Conservation (phyloP, 2,329 filamentous ascomycete species). For the Calonectria multiphialidica region DNA sequence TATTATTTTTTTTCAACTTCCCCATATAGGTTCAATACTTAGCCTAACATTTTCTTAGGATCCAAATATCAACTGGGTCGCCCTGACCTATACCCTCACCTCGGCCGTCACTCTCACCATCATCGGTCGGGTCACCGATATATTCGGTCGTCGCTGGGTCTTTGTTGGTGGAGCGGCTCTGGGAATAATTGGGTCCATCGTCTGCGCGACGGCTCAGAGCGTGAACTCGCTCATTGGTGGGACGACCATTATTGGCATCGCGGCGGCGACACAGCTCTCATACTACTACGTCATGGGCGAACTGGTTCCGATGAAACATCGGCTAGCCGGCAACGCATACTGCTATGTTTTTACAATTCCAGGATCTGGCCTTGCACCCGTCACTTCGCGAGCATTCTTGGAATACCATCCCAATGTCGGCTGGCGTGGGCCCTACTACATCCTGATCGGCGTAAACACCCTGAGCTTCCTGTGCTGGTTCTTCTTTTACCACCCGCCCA, state of each 20-base stretch:
- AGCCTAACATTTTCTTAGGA: constrained; percentile 21
- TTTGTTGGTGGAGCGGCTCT: constrained; percentile 46
- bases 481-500: constrained; percentile 50
- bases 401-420: constrained; percentile 38
- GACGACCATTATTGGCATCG: constrained; percentile 52
- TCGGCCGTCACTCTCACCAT: constrained; percentile 42
- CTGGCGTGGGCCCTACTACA: constrained; percentile 47
- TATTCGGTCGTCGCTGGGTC: constrained; percentile 45
- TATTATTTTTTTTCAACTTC: neutral
- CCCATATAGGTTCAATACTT: neutral
- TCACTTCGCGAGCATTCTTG: constrained; percentile 44
- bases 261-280: constrained; percentile 50
- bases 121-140: constrained; percentile 44
- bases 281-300: constrained; percentile 53
- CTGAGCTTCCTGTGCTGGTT: constrained; percentile 44
- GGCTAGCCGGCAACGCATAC: constrained; percentile 46
- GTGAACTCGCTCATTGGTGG: constrained; percentile 52
- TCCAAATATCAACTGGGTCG: constrained; percentile 45
- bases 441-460: constrained; percentile 45
- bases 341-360: constrained; percentile 49
- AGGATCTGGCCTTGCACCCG: constrained; percentile 44
- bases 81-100: constrained; percentile 46
- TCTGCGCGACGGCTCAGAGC: constrained; percentile 50
- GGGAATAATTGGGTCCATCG: constrained; percentile 51
- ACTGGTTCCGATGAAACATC: constrained; percentile 53